Evolutionary conservation across 1,284 basidiomycete species (phyloP).

Genomic region (Spongispora temasekensis): DNA sequence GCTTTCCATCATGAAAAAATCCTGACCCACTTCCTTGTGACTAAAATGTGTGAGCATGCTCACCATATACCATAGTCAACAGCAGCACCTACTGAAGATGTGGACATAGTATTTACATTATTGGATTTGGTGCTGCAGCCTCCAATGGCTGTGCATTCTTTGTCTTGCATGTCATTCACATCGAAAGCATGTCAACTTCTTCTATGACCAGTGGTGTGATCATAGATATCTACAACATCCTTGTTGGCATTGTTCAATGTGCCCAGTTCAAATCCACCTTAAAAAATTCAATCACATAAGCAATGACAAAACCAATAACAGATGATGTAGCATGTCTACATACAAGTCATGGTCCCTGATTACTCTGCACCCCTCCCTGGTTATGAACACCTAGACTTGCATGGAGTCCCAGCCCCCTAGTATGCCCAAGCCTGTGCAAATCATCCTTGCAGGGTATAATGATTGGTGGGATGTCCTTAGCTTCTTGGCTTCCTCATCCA

Average conservation of each 20-base stretch:
- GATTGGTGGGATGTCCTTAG: slow-evolving; percentile 74
- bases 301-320: background rate
- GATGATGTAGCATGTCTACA: slow-evolving; percentile 46
- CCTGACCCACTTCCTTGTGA: slow-evolving; percentile 34
- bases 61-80: background rate
- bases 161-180: slow-evolving; percentile 57
- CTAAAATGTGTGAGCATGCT: slow-evolving; percentile 38
- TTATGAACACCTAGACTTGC: slow-evolving; percentile 48
- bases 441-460: slow-evolving; percentile 72
- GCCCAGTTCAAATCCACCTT: slow-evolving; percentile 85
- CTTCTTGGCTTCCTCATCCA: slow-evolving; percentile 78
- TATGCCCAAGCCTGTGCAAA: slow-evolving; percentile 79
- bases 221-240: slow-evolving; percentile 87
- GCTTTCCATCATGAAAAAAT: slow-evolving; percentile 73
- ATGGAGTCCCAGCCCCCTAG: slow-evolving; percentile 63
- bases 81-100: slow-evolving; percentile 18
- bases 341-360: slow-evolving; percentile 58
- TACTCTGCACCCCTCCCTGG: slow-evolving; percentile 11
- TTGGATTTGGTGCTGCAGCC: slow-evolving; percentile 16
- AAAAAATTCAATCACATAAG: slow-evolving; percentile 4
- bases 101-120: background rate
- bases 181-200: slow-evolving; percentile 73
- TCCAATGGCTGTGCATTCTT: slow-evolving; percentile 51
- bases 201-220: slow-evolving; percentile 41
- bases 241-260: slow-evolving; percentile 87